Evolutionary conservation across 2,329 filamentous ascomycete genomes (phyloP).

Genomic region (Monosporascus sp.): DNA sequence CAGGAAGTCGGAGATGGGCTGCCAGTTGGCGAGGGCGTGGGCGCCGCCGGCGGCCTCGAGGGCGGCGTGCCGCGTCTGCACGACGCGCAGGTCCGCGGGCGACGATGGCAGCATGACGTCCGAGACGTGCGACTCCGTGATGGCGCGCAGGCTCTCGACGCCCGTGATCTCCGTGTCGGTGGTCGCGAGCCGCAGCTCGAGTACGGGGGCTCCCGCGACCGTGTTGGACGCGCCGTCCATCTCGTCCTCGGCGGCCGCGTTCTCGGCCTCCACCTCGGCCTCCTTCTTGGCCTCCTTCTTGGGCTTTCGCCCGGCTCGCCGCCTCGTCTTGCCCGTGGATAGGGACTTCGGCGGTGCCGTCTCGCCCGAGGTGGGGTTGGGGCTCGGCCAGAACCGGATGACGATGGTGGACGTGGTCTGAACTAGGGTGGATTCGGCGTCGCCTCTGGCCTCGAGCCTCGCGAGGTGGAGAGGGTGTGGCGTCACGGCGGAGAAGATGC

Average conservation of each 20-base stretch:
- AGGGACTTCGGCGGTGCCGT: background rate
- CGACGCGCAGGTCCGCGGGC: conserved; percentile 45
- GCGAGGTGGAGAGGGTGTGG: conserved; percentile 44
- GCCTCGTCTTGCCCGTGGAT: no score
- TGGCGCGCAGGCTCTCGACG: conserved; percentile 30
- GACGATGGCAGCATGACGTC: conserved; percentile 44
- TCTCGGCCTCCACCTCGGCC: conserved; percentile 11
- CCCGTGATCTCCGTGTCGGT: conserved; percentile 28
- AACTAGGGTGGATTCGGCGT: conserved; percentile 12
- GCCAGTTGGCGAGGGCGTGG: conserved; percentile 19
- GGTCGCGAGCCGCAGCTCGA: conserved; percentile 34
- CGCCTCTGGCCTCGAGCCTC: conserved; percentile 22
- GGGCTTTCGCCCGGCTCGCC: background rate
- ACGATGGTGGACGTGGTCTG: conserved; percentile 32
- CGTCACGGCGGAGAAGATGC: conserved; percentile 39
- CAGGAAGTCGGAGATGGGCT: conserved; percentile 40
- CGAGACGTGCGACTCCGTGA: conserved; percentile 31
- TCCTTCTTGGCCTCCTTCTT: conserved; percentile 12
- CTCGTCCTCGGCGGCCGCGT: conserved; percentile 10
- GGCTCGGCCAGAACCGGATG: conserved; percentile 39
- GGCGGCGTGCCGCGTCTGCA: conserved; percentile 30
- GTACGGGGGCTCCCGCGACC: conserved; percentile 22
- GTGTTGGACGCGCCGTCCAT: conserved; percentile 1
- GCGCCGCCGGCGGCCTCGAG: conserved; percentile 21
- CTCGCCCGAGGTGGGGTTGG: background rate